A percentile compares a stretch with the other conserved stretches of the same genome.
These are phyloP conservation scores for Populus hybrid DNA, from an alignment of 441 rosid species.

Conservation along the genomic window DNA sequence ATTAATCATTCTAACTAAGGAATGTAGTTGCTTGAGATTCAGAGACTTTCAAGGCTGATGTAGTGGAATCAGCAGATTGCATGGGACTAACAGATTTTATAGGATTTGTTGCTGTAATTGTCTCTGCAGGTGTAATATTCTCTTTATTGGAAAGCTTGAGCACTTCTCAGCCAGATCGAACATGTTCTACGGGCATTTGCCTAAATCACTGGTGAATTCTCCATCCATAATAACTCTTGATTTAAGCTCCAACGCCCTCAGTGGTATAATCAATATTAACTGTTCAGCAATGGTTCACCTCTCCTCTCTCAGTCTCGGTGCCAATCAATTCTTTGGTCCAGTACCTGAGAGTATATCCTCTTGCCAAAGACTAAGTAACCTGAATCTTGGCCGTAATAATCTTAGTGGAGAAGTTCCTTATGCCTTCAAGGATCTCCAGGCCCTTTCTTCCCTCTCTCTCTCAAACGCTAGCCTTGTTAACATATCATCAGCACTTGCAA, in stretches of 20 bases:
- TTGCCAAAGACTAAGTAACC: neutral
- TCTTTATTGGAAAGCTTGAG: slow-evolving; percentile 2
- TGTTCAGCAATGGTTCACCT: slow-evolving; percentile 15
- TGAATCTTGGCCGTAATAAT: slow-evolving; percentile 3
- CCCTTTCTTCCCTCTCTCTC: neutral
- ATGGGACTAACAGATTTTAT: too few relatives aligned
- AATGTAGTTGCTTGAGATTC: too few relatives aligned
- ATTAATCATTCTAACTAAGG: too few relatives aligned
- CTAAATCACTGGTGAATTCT: slow-evolving; percentile 5
- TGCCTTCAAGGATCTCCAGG: slow-evolving; percentile 8
- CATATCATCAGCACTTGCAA: slow-evolving; percentile 5
- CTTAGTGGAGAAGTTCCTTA: slow-evolving; percentile 6
- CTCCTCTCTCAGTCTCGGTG: neutral
- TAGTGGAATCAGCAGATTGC: too few relatives aligned
- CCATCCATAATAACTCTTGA: neutral
- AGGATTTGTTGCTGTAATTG: too few relatives aligned
- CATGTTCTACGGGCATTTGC: neutral
- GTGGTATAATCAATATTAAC: slow-evolving; percentile 3
- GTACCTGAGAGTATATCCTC: neutral
- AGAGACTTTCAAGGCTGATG: too few relatives aligned
- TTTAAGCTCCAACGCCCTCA: neutral
- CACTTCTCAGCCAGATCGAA: neutral
- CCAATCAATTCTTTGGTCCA: slow-evolving; percentile 5
- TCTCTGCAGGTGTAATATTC: too few relatives aligned
- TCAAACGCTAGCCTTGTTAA: neutral